Conservation (phyloP, 805 yeast genomes). For the Candida stauntonica region DNA sequence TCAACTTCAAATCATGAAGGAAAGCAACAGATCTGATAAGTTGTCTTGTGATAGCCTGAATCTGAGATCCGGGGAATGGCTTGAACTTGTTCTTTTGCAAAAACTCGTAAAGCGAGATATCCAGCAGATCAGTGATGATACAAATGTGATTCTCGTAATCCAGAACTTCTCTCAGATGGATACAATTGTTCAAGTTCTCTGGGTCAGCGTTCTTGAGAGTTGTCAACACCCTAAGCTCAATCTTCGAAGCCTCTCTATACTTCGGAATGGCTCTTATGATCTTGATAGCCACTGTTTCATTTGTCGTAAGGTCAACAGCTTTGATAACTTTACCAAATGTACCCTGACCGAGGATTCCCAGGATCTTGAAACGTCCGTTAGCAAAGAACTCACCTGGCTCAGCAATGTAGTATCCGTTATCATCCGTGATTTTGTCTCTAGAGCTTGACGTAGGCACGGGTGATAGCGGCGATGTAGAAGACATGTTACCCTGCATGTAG, state of each 20-base stretch:
- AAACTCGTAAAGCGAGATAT: conserved; percentile 85
- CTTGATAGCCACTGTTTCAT: conserved; percentile 74
- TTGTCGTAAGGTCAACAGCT: conserved; percentile 63
- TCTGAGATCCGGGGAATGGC: conserved; percentile 93
- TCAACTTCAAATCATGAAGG: conserved; percentile 81
- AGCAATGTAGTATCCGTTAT: conserved; percentile 69
- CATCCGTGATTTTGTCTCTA: conserved; percentile 21
- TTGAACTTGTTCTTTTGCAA: conserved; percentile 76
- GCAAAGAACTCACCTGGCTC: conserved; percentile 59
- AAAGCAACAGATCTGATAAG: conserved; percentile 80
- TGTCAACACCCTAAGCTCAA: conserved; percentile 79
- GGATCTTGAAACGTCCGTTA: conserved; percentile 63
- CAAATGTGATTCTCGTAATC: conserved; percentile 94
- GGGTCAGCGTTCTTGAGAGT: conserved; percentile 69
- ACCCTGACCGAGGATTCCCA: conserved; percentile 79
- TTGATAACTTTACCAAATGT: conserved; percentile 88
- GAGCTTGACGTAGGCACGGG: conserved; percentile 15
- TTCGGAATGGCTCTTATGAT: conserved; percentile 89
- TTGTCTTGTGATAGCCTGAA: conserved; percentile 85
- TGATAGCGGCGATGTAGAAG: conserved; percentile 17
- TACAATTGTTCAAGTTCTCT: conserved; percentile 65
- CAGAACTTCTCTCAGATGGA: conserved; percentile 82
- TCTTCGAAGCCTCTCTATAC: conserved; percentile 92
- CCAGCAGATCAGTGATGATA: conserved; percentile 83
- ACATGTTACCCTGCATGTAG: conserved; percentile 4